Evolutionary conservation across 2,329 filamentous ascomycete species (phyloP).

Genomic region (Aspergillus arachidicola): DNA sequence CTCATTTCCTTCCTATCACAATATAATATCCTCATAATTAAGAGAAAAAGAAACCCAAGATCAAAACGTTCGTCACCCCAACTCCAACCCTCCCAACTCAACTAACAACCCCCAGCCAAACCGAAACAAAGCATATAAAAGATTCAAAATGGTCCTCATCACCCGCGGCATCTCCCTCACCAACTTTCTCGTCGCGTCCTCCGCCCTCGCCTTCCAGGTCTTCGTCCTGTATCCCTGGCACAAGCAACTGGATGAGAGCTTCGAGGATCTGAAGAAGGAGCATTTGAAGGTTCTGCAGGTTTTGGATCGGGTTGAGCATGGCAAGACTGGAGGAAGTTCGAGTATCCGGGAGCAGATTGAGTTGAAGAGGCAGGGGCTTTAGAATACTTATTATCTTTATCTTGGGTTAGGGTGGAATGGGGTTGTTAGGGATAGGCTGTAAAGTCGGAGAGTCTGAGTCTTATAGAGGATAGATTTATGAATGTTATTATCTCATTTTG

Average conservation of each 20-base stretch:
- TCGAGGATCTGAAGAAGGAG: conserved; percentile 61
- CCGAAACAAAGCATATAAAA: too few species aligned
- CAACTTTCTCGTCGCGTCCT: conserved; percentile 67
- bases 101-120: neutral
- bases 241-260: conserved; percentile 64
- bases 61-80: too few species aligned
- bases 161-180: conserved; percentile 60
- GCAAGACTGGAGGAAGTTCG: neutral
- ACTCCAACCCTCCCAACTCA: too few species aligned
- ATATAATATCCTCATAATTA: neutral
- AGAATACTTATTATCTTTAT: too few species aligned
- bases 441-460: neutral
- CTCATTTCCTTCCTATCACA: neutral
- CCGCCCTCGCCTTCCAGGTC: conserved; percentile 68
- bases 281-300: conserved; percentile 46
- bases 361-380: neutral
- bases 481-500: neutral
- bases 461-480: neutral
- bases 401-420: neutral
- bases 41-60: too few species aligned
- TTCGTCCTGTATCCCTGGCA: conserved; percentile 73
- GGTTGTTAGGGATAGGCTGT: neutral
- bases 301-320: conserved; percentile 9
- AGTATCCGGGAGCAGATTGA: neutral
- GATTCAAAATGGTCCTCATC: conserved; percentile 41